A percentile compares a stretch with the other conserved stretches of the same genome.
Evolutionary conservation across 228 moss, liverwort and hornwort genomes (phyloP).

Genomic region (Sphagnum fallax): DNA sequence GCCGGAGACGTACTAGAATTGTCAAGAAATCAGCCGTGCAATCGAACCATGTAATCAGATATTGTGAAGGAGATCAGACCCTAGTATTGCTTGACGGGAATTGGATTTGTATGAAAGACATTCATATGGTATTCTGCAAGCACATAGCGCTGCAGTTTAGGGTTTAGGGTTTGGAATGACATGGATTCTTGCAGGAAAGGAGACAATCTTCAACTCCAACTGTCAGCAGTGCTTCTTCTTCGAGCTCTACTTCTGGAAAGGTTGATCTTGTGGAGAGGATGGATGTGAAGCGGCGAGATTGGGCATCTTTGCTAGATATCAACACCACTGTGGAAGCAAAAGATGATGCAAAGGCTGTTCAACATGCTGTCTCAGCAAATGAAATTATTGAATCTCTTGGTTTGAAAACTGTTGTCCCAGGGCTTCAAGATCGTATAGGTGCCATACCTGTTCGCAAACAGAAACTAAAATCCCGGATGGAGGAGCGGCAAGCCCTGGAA

Average conservation of each 20-base stretch:
- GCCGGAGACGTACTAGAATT: too few species aligned
- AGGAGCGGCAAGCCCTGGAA: slow-evolving; percentile 54
- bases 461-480: slow-evolving; percentile 34
- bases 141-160: too few species aligned
- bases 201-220: neutral
- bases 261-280: slow-evolving; percentile 18
- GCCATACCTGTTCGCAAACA: slow-evolving; percentile 7
- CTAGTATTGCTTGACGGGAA: too few species aligned
- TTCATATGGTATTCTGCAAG: too few species aligned
- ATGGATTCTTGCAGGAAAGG: slow-evolving; percentile 7
- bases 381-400: slow-evolving; percentile 70
- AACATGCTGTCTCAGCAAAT: slow-evolving; percentile 41
- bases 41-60: too few species aligned
- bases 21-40: too few species aligned
- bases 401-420: slow-evolving; percentile 38
- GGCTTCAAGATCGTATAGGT: slow-evolving; percentile 39
- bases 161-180: too few species aligned
- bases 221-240: neutral
- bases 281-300: slow-evolving; percentile 56
- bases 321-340: slow-evolving; percentile 27
- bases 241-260: neutral
- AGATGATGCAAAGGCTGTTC: slow-evolving; percentile 15
- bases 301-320: slow-evolving; percentile 58
- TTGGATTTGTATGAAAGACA: too few species aligned
- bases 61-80: too few species aligned